Evolutionary conservation across 371 early-diverging fungal species (phyloP), one percentile per base, ranked within the genome.

Genomic region (Basidiobolus meristosporus): DNA sequence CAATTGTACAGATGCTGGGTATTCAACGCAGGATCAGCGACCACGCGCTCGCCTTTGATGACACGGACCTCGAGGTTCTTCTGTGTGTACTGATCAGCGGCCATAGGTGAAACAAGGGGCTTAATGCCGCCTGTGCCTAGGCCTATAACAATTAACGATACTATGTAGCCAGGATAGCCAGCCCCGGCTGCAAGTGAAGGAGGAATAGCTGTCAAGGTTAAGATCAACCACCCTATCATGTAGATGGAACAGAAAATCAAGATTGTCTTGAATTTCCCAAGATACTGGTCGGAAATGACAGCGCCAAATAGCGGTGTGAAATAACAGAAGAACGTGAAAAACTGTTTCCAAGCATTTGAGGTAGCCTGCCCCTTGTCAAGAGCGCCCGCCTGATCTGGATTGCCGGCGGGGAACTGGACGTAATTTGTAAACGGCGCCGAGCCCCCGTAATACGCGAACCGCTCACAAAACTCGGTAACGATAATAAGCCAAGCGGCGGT

Each of bases 51-150:
- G 46, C 42, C 32, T 40, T 54, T 1, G 44, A 47, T 56, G 40
- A 68, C 50, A n/a, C n/a, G n/a, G n/a, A n/a, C n/a, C n/a, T n/a
- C n/a, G n/a, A n/a, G n/a, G n/a, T n/a, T n/a, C n/a, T n/a, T n/a
- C n/a, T n/a, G n/a, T n/a, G n/a, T n/a, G n/a, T n/a, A n/a, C 56
- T 82, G 79, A 46, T 80, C 79, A 21, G 80, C 85, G 10, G 72
- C 72, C 44, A 80, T 65, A 4, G 81, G 45, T 18, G 74, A 65
- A 35, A 82, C 72, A 51, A 70, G 68, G 31, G 79, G 62, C 56
- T 89, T 89, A 53, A 90, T 89, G 40, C 89, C 85, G 32, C 91
- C 91, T 2, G 89, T 82, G 41, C 87, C 86, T 36, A 82, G 55
- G 28, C 84, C 76, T 36, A 89, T 78, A n/a, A n/a, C n/a, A 38